Percentiles rank a stretch among this genome's conserved stretches.
Conservation (phyloP, 805 yeast genomes). For the Scheffersomyces coipomensis region DNA sequence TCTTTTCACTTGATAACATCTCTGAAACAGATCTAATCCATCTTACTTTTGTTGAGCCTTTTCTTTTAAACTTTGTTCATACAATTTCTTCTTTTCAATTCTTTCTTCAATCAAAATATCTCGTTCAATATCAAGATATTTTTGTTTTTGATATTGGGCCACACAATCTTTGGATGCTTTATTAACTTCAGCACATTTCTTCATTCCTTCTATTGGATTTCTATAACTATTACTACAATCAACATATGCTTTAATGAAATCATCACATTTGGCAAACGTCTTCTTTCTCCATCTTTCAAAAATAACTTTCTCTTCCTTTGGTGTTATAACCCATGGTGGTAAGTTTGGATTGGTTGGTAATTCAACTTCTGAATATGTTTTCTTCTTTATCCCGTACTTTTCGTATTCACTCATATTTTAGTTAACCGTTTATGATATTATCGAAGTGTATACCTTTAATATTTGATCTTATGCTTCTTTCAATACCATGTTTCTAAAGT, state of each 20-base stretch:
- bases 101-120: conserved; percentile 64
- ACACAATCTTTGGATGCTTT: conserved; percentile 65
- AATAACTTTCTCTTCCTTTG: conserved; percentile 72
- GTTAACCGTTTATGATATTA: too few species aligned
- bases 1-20: too few species aligned
- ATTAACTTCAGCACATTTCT: conserved; percentile 59
- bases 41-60: not conserved
- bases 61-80: conserved; percentile 6
- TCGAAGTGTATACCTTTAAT: too few species aligned
- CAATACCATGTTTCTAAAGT: too few species aligned
- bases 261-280: conserved; percentile 68
- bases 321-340: conserved; percentile 76
- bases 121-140: conserved; percentile 67
- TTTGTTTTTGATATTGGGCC: conserved; percentile 54
- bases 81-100: conserved; percentile 15
- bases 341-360: conserved; percentile 45
- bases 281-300: conserved; percentile 67
- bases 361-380: conserved; percentile 35
- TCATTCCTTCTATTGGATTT: conserved; percentile 64
- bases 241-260: conserved; percentile 64
- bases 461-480: too few species aligned
- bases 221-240: conserved; percentile 59
- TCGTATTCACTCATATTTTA: conserved; percentile 4
- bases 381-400: conserved; percentile 20
- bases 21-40: too few species aligned